Conservation (phyloP, 352 stramenopile species). For the Pythium aristosporum region DNA sequence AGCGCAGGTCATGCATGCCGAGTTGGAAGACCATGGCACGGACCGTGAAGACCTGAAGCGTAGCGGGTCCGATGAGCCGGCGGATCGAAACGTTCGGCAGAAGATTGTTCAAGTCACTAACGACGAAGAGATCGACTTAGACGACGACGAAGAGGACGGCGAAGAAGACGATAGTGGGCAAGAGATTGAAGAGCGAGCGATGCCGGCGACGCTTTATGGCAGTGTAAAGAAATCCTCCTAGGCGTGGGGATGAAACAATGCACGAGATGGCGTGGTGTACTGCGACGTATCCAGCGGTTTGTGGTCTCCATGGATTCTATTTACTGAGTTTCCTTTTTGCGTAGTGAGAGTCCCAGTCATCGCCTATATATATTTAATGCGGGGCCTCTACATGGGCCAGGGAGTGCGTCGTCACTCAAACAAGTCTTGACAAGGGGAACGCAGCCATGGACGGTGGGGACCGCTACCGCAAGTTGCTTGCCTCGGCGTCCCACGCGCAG, state of each 20-base stretch:
- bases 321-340: not conserved
- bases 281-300: too few species aligned
- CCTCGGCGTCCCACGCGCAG: constrained; percentile 44
- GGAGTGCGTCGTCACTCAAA: not conserved
- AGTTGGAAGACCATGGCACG: constrained; percentile 2
- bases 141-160: constrained; percentile 79
- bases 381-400: not conserved
- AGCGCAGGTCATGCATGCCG: constrained; percentile 44
- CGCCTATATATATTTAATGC: not conserved
- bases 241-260: not conserved
- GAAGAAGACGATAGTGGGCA: constrained; percentile 75
- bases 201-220: constrained; percentile 54
- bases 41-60: constrained; percentile 47
- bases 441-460: constrained; percentile 17
- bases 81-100: constrained; percentile 79
- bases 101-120: constrained; percentile 74
- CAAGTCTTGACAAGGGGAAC: too few species aligned
- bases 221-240: constrained; percentile 24
- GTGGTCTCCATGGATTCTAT: not conserved
- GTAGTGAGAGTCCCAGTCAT: not conserved
- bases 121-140: constrained; percentile 93
- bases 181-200: constrained; percentile 53
- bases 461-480: constrained; percentile 48
- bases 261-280: too few species aligned
- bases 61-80: constrained; percentile 55